A percentile compares a stretch with the other conserved stretches of the same genome.
Conservation (phyloP, 768 basidiomycete species). For the Astraeus odoratus region DNA sequence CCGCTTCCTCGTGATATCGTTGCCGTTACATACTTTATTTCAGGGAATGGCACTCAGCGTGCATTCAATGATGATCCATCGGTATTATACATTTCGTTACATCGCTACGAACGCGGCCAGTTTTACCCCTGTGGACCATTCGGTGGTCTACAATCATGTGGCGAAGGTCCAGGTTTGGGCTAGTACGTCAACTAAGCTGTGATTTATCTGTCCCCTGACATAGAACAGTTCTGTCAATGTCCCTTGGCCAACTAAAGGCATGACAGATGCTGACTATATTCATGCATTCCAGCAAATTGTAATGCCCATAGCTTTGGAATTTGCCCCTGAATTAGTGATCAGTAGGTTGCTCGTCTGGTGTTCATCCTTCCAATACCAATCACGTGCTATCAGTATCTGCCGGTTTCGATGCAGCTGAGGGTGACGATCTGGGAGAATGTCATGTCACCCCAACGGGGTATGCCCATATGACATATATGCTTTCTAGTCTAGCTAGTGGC, state of each 20-base stretch:
- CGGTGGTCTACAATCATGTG: slow-evolving; percentile 80
- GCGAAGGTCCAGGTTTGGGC: slow-evolving; percentile 77
- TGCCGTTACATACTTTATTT: slow-evolving; percentile 9
- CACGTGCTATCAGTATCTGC: slow-evolving; percentile 67
- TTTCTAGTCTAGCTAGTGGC: slow-evolving; percentile 80
- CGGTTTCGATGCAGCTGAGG: slow-evolving; percentile 93
- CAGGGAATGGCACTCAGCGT: slow-evolving; percentile 95
- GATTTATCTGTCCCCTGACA: slow-evolving; percentile 7
- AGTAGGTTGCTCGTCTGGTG: slow-evolving; percentile 44
- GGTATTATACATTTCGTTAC: slow-evolving; percentile 90
- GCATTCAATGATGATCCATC: slow-evolving; percentile 91
- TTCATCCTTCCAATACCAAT: neutral
- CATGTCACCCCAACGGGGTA: slow-evolving; percentile 88
- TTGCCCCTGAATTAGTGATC: slow-evolving; percentile 91
- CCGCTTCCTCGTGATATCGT: neutral
- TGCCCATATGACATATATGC: slow-evolving; percentile 98
- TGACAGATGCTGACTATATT: slow-evolving; percentile 94
- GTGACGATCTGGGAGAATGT: slow-evolving; percentile 89
- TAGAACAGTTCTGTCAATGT: slow-evolving; percentile 81
- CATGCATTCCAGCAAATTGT: slow-evolving; percentile 93
- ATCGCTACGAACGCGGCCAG: slow-evolving; percentile 85
- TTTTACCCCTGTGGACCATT: slow-evolving; percentile 95
- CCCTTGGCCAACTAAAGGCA: slow-evolving; percentile 84
- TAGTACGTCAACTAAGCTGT: slow-evolving; percentile 48
- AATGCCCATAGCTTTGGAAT: slow-evolving; percentile 97